These are phyloP conservation scores for Mucor ambiguus DNA, from an alignment of 371 early-diverging fungal genomes.

Conservation along the genomic window DNA sequence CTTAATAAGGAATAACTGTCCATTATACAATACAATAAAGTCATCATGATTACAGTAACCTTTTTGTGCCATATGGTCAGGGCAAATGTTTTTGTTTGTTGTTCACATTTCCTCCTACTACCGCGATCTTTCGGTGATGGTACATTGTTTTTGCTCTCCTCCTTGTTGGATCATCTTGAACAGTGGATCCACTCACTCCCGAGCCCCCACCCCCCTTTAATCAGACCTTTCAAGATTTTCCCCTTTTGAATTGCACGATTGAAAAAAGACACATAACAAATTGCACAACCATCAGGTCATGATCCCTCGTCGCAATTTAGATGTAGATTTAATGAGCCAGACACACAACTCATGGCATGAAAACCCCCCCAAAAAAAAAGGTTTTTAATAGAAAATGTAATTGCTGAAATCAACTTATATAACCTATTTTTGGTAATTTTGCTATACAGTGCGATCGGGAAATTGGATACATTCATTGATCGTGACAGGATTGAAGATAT, in stretches of 20 bases:
- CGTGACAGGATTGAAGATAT: slow-evolving; percentile 8
- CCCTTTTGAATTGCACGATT: background rate
- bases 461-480: slow-evolving; percentile 9
- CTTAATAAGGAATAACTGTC: background rate
- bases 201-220: background rate
- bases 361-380: background rate
- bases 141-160: background rate
- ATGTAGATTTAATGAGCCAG: background rate
- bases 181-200: background rate
- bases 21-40: background rate
- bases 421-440: slow-evolving; percentile 9
- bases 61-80: background rate
- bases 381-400: background rate
- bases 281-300: background rate
- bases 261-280: background rate
- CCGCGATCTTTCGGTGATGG: background rate
- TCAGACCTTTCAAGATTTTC: background rate
- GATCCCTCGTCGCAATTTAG: background rate
- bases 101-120: background rate
- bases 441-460: slow-evolving; percentile 9
- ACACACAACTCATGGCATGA: background rate
- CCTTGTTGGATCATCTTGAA: background rate
- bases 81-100: background rate
- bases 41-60: background rate
- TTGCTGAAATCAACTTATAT: background rate